Percentiles rank a stretch among this genome's conserved stretches.
Evolutionary conservation across 495 filamentous ascomycete species (phyloP).

Genomic region (Penicillium paxilli): DNA sequence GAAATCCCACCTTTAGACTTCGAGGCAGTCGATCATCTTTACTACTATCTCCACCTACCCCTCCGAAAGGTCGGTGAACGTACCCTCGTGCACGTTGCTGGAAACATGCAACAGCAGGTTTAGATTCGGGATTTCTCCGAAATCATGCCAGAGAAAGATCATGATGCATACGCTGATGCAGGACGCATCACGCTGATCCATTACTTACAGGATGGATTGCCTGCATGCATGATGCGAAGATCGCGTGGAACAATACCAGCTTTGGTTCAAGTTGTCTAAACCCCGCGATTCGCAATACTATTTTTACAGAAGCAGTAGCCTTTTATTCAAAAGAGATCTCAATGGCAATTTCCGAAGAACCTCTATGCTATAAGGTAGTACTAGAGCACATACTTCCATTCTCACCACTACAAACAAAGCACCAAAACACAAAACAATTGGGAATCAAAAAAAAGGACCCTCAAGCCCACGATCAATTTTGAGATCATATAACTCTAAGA

Average conservation of each 20-base stretch:
- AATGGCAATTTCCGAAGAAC: no score
- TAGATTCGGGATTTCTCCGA: background rate
- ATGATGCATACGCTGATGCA: background rate
- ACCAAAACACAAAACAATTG: conserved; percentile 2
- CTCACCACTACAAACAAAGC: no score
- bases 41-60: background rate
- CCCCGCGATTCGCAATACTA: no score
- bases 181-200: background rate
- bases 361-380: no score
- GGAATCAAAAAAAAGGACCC: background rate
- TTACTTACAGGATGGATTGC: background rate
- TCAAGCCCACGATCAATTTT: background rate
- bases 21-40: no score
- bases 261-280: no score
- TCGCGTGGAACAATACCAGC: no score
- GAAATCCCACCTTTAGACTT: no score
- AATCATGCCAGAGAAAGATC: background rate
- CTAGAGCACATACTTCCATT: no score
- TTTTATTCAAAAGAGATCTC: no score
- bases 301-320: no score
- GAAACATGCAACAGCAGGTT: background rate
- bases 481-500: background rate
- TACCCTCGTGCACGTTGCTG: background rate
- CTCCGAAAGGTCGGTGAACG: background rate
- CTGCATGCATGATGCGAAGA: background rate